Evolutionary conservation across 2,329 filamentous ascomycete species (phyloP).

Genomic region (Neonectria hederae): DNA sequence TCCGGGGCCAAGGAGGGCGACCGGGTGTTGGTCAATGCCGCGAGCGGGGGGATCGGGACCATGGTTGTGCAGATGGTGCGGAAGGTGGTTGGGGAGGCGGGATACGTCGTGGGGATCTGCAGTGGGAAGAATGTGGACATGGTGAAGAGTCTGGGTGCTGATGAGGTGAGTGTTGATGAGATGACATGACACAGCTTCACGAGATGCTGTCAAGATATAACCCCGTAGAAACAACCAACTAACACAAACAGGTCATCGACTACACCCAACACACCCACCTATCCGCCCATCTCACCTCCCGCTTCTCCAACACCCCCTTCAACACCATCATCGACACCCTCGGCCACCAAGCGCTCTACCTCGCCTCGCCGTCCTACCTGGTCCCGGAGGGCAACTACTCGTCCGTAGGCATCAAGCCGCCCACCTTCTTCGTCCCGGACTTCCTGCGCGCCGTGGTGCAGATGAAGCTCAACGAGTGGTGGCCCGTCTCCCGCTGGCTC

Average conservation of each 20-base stretch:
- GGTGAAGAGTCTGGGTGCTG: conserved; percentile 57
- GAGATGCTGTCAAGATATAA: not conserved
- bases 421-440: conserved; percentile 42
- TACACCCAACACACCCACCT: conserved; percentile 52
- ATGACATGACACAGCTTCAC: conserved; percentile 46
- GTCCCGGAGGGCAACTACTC: conserved; percentile 50
- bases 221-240: not conserved
- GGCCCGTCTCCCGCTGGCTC: conserved; percentile 48
- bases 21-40: conserved; percentile 59
- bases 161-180: conserved; percentile 53
- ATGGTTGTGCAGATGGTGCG: conserved; percentile 56
- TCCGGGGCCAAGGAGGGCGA: conserved; percentile 51
- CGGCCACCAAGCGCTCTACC: conserved; percentile 58
- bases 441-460: conserved; percentile 45
- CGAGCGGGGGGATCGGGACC: conserved; percentile 60
- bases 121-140: conserved; percentile 56
- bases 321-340: conserved; percentile 61
- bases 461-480: conserved; percentile 52
- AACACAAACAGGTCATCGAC: conserved; percentile 49
- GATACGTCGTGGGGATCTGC: conserved; percentile 58
- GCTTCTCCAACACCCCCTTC: conserved; percentile 46
- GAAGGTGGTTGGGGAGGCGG: conserved; percentile 50
- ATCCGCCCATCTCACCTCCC: conserved; percentile 44
- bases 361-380: conserved; percentile 51
- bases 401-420: conserved; percentile 53